phyloP scores from a whole-genome alignment of 257 asterid genomes.

The Solanum rostratum region DNA sequence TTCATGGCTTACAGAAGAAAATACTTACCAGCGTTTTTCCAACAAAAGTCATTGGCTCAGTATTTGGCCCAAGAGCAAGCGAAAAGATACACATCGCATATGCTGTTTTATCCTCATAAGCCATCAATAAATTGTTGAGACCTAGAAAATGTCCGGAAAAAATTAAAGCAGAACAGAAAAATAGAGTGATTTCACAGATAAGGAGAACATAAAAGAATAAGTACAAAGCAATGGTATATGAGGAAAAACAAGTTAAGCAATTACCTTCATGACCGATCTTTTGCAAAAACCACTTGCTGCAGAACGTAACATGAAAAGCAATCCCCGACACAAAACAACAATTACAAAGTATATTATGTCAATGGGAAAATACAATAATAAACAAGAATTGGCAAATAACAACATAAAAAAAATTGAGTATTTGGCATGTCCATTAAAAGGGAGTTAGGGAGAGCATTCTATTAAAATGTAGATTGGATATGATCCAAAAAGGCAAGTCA shows the following conservation, averaged over 20 bases:
- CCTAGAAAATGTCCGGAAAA: constrained; percentile 26
- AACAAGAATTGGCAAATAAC: background rate
- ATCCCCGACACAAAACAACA: constrained; percentile 4
- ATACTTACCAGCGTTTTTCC: constrained; percentile 68
- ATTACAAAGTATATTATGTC: background rate
- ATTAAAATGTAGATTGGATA: background rate
- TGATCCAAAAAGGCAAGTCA: background rate
- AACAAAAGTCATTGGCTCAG: constrained; percentile 69
- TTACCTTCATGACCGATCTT: constrained; percentile 92
- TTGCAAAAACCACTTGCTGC: constrained; percentile 94
- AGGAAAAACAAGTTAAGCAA: background rate
- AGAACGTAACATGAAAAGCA: constrained; percentile 11
- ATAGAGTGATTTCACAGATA: background rate
- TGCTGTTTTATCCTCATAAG: constrained; percentile 91
- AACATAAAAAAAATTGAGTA: background rate
- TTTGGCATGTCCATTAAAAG: background rate
- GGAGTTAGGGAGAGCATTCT: background rate
- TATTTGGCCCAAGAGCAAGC: constrained; percentile 73
- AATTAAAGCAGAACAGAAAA: background rate
- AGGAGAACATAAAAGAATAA: background rate
- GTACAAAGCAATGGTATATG: background rate
- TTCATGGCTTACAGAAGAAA: background rate
- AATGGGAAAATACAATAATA: background rate
- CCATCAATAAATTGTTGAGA: constrained; percentile 79
- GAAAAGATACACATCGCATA: constrained; percentile 92